phyloP scores from a whole-genome alignment of 345 rosid genomes.

The Dimocarpus longan region DNA sequence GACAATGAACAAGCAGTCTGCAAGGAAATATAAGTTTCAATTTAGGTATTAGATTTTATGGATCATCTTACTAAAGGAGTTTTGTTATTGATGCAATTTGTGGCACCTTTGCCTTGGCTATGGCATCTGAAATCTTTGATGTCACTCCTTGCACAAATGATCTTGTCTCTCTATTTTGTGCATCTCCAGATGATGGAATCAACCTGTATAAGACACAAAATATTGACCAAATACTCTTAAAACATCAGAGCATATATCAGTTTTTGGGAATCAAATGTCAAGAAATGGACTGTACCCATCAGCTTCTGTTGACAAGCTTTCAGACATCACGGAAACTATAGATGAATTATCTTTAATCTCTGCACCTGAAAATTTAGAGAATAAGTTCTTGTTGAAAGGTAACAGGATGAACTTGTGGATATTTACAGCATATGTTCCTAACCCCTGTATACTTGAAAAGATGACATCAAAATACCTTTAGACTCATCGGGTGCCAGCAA shows the following conservation, averaged over 20 bases:
- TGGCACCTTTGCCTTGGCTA: slow-evolving; percentile 81
- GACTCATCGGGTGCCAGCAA: slow-evolving; percentile 95
- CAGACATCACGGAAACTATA: slow-evolving; percentile 52
- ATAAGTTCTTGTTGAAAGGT: slow-evolving; percentile 29
- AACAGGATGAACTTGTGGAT: neutral
- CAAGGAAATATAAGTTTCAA: slow-evolving; percentile 17
- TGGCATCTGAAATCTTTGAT: slow-evolving; percentile 50
- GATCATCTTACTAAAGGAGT: neutral
- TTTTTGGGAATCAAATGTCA: neutral
- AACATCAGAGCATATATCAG: neutral
- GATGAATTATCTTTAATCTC: slow-evolving; percentile 72
- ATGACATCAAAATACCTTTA: slow-evolving; percentile 46
- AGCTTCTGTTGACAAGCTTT: slow-evolving; percentile 55
- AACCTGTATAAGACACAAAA: slow-evolving; percentile 42
- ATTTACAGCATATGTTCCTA: neutral
- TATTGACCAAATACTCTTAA: neutral
- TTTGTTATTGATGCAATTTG: neutral
- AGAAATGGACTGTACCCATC: slow-evolving; percentile 58
- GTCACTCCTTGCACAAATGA: slow-evolving; percentile 57
- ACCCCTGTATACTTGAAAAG: neutral
- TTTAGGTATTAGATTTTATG: neutral
- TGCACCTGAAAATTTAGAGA: slow-evolving; percentile 49
- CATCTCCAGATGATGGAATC: slow-evolving; percentile 50
- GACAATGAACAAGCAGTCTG: slow-evolving; percentile 75
- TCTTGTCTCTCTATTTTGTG: slow-evolving; percentile 64